Conservation (phyloP, 768 basidiomycete species). For the Pleurotus giganteus region DNA sequence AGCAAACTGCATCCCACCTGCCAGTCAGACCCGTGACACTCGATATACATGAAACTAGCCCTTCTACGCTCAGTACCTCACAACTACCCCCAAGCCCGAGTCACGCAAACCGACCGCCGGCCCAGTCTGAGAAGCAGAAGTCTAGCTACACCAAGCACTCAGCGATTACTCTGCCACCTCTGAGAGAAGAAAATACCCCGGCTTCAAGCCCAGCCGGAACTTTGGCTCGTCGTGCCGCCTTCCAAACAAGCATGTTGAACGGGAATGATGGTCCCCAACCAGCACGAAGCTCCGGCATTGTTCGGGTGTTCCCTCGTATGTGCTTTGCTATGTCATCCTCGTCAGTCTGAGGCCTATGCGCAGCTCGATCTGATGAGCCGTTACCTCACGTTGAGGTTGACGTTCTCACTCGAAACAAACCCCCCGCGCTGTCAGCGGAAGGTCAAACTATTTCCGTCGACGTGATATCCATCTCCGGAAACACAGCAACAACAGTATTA, state of each 20-base stretch:
- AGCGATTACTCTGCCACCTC: conserved; percentile 56
- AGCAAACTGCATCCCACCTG: conserved; percentile 3
- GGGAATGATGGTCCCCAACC: neutral
- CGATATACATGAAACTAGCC: conserved; percentile 10
- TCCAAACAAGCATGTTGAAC: neutral
- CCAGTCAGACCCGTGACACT: conserved; percentile 10
- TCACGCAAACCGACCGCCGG: conserved; percentile 15
- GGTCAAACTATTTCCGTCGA: conserved; percentile 70
- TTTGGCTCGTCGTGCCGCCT: conserved; percentile 36
- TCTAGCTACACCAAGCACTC: conserved; percentile 71
- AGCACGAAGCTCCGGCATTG: conserved; percentile 12
- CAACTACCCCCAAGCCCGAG: conserved; percentile 14
- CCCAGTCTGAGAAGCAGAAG: conserved; percentile 53
- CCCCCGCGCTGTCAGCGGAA: conserved; percentile 28
- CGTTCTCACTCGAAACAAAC: conserved; percentile 24
- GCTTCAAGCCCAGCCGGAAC: conserved; percentile 52
- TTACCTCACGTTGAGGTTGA: conserved; percentile 50
- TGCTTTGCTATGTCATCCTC: neutral
- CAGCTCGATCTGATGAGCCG: conserved; percentile 40
- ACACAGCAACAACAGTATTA: conserved; percentile 43
- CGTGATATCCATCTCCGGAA: conserved; percentile 57
- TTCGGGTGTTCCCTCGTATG: conserved; percentile 28
- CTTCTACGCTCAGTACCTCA: conserved; percentile 18
- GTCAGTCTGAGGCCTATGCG: neutral
- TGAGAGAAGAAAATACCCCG: conserved; percentile 69